phyloP scores from a whole-genome alignment of 2,329 filamentous ascomycete species.

The Bipolaris victoriae region DNA sequence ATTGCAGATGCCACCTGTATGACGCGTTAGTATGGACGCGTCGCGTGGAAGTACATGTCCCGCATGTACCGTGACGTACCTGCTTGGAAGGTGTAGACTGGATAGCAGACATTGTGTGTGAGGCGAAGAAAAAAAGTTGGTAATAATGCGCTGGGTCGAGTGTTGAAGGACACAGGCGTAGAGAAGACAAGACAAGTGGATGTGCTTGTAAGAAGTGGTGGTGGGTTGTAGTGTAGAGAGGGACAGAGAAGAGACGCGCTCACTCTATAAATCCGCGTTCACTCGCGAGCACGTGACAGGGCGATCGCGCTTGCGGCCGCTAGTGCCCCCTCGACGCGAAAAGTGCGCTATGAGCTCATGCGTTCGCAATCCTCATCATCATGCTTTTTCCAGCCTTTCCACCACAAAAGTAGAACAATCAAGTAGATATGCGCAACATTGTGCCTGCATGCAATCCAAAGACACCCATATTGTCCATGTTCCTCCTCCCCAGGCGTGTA shows the following conservation, averaged over 20 bases:
- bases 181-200: conserved; percentile 26
- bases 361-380: conserved; percentile 15
- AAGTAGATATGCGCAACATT: too few species aligned
- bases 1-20: conserved; percentile 82
- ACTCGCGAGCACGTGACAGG: conserved; percentile 33
- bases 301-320: conserved; percentile 19
- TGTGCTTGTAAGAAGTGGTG: conserved; percentile 24
- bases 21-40: conserved; percentile 48
- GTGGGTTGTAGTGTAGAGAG: conserved; percentile 32
- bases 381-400: conserved; percentile 6
- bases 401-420: not conserved
- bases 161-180: conserved; percentile 21
- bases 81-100: conserved; percentile 74
- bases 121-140: conserved; percentile 15
- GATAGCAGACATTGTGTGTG: conserved; percentile 72
- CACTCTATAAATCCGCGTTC: conserved; percentile 32
- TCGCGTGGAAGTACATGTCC: conserved; percentile 29
- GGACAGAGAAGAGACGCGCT: conserved; percentile 22
- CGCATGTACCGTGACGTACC: conserved; percentile 56
- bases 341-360: conserved; percentile 40
- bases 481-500: not conserved
- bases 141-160: conserved; percentile 14
- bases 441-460: conserved; percentile 11
- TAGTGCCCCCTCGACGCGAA: conserved; percentile 25
- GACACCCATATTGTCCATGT: conserved; percentile 24